These are phyloP conservation scores for Chaetomium sp. DNA, from an alignment of 2,329 filamentous ascomycete species.

Conservation along the genomic window DNA sequence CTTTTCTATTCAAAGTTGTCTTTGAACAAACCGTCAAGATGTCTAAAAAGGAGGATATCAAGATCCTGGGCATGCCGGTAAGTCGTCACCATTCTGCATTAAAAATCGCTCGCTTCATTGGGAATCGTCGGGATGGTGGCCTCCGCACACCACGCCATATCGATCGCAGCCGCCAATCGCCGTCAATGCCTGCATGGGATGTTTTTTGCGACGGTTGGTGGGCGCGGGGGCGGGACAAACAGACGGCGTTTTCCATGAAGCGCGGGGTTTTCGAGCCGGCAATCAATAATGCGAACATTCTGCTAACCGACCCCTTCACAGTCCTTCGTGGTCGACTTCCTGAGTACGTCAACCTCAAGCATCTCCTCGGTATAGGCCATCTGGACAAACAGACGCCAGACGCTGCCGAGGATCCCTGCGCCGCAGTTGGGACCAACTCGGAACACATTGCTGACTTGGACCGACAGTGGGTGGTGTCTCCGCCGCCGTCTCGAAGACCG, in stretches of 20 bases:
- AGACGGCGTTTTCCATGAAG: not conserved
- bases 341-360: conserved; percentile 73
- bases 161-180: conserved; percentile 34
- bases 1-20: conserved; percentile 52
- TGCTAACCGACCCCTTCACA: conserved; percentile 50
- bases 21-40: conserved; percentile 53
- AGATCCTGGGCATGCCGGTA: conserved; percentile 70
- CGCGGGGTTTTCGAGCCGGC: not conserved
- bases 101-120: conserved; percentile 38
- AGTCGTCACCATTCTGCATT: conserved; percentile 42
- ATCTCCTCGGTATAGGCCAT: not conserved
- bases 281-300: not conserved
- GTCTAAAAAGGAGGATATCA: conserved; percentile 55
- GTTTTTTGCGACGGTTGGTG: conserved; percentile 17
- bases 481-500: conserved; percentile 99
- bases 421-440: conserved; percentile 22
- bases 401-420: conserved; percentile 13
- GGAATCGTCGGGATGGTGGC: conserved; percentile 21
- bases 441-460: conserved; percentile 26
- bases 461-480: conserved; percentile 89
- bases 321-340: conserved; percentile 97
- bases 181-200: conserved; percentile 20
- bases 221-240: not conserved
- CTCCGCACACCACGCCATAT: conserved; percentile 19
- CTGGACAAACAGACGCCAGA: not conserved